Evolutionary conservation across 371 early-diverging fungal species (phyloP).

Genomic region (Mortierella sp.): DNA sequence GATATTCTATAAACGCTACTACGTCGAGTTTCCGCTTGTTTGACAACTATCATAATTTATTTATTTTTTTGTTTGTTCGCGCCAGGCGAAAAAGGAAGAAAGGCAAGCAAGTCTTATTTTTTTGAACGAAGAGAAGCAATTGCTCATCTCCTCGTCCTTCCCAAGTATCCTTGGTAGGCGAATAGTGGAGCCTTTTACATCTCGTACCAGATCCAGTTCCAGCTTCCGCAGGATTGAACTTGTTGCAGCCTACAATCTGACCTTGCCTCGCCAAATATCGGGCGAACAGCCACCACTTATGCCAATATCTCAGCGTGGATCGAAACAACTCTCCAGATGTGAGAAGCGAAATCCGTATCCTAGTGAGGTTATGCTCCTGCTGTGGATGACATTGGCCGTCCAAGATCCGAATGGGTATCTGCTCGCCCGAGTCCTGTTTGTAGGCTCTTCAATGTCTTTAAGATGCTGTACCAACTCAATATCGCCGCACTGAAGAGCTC

Average conservation of each 20-base stretch:
- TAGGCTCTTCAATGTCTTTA: not conserved
- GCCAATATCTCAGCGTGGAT: not conserved
- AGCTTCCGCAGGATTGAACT: not conserved
- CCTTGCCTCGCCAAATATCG: not conserved
- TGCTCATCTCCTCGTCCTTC: not conserved
- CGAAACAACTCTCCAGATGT: not conserved
- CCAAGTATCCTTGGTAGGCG: not conserved
- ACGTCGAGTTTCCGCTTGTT: not conserved
- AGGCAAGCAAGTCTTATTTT: too few relatives aligned
- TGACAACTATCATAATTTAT: too few relatives aligned
- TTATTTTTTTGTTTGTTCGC: too few relatives aligned
- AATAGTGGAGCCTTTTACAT: not conserved
- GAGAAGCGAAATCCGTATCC: not conserved
- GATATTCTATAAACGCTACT: not conserved
- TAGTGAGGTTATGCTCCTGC: not conserved
- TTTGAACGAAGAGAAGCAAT: too few relatives aligned
- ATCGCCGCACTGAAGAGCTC: not conserved
- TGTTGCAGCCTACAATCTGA: not conserved
- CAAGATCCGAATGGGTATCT: not conserved
- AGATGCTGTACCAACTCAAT: not conserved
- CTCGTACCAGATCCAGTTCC: not conserved
- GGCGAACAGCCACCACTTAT: not conserved
- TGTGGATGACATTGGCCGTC: not conserved
- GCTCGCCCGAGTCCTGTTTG: not conserved
- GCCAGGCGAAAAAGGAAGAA: too few relatives aligned